Evolutionary conservation across 495 filamentous ascomycete species (phyloP), one percentile per base, ranked within the genome.

Genomic region (Aspergillus biplanus): DNA sequence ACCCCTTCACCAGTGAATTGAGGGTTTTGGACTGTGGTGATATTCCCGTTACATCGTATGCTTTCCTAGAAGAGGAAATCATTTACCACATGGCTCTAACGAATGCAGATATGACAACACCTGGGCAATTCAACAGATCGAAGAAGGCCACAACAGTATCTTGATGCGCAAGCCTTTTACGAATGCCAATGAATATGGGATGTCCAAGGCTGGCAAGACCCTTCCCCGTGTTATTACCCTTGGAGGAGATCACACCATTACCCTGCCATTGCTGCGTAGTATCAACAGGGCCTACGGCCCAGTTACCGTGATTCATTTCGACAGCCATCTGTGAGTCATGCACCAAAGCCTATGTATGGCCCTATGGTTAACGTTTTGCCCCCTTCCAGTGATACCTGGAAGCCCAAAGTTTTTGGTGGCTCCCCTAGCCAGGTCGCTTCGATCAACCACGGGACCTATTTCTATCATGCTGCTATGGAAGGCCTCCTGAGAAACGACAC

Each of bases 371-470:
- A 53, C 33, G 21, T 33, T n/a, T 7, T 55, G 16, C 59, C 63
- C 55, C 62, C 50, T 27, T 50, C 21, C 27, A 84, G 82, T 33
- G 86, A 89, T 62, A 85, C 86, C 13, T 89, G 86, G 86, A 80
- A 79, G 53, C 86, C 86, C 9, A 89, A 90, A 65, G 92, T 94
- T 44, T 89, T 89, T 65, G 87, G 87, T 44, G 86, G 86, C 16
- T 80, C 86, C 3, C 86, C 86, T n/a, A 82, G 77, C 57, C 61
- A 82, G 27, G 80, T 85, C 72, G 90, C 92, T 21, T 81, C 83
- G 34, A 82, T 96, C 59, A 96, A 96, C 70, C 92, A 97, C 75
- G 92, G 92, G 6, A 95, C 92, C 4, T 91, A 90, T 73, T 91
- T 90, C 76, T 92, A 86, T 68, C 87, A 89, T 65, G 83, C 85